Evolutionary conservation across 805 yeast species (phyloP).

Genomic region (Kodamaea sagamina): DNA sequence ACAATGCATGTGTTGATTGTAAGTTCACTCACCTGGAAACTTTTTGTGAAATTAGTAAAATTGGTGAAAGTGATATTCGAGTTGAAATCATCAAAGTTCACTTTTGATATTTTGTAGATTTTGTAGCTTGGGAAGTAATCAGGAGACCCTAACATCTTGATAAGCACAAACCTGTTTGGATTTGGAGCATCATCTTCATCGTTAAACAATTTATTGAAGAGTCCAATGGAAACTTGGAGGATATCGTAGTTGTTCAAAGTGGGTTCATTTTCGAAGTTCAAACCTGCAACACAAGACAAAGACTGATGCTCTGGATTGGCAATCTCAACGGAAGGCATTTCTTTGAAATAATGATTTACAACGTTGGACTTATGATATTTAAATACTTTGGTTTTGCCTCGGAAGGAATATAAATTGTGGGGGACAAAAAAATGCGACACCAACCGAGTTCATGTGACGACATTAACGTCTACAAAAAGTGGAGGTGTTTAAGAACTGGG

Average conservation of each 20-base stretch:
- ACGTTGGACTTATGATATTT: no score
- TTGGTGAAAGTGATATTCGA: conserved; percentile 43
- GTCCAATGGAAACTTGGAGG: conserved; percentile 36
- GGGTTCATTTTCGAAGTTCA: conserved; percentile 36
- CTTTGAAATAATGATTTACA: background rate
- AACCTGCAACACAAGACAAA: conserved; percentile 29
- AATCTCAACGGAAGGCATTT: conserved; percentile 21
- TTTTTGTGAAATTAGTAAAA: conserved; percentile 36
- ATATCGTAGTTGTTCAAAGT: conserved; percentile 25
- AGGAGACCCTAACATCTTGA: conserved; percentile 43
- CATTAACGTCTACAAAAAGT: no score
- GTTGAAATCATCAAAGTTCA: conserved; percentile 27
- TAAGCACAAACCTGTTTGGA: conserved; percentile 28
- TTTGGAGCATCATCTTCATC: conserved; percentile 4
- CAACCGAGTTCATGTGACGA: no score
- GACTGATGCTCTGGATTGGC: conserved; percentile 13
- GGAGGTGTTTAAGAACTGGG: no score
- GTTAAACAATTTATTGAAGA: conserved; percentile 37
- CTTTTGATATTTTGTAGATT: conserved; percentile 37
- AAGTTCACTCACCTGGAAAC: conserved; percentile 23
- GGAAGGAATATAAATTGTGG: no score
- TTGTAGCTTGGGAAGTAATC: conserved; percentile 35
- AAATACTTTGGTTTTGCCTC: no score
- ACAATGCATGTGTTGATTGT: conserved; percentile 45
- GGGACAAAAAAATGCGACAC: no score